Evolutionary conservation across 164 flowering plant genomes (phyloP).

Genomic region (Berberis vulgaris): DNA sequence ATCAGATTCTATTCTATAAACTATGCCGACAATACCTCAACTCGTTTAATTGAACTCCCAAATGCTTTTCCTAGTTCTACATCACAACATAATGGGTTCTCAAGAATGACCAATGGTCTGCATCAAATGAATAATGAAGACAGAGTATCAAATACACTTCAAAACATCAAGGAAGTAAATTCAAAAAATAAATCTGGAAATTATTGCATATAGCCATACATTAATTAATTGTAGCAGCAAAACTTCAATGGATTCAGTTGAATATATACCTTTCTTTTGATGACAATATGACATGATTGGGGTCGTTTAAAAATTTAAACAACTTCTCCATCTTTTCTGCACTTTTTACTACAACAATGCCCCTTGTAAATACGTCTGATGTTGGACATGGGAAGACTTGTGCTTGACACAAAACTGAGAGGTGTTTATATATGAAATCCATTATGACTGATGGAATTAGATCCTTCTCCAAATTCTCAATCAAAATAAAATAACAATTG

Average conservation of each 20-base stretch:
- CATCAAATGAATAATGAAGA: no score
- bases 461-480: slow-evolving; percentile 46
- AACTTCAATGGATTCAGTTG: slow-evolving; percentile 9
- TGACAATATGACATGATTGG: slow-evolving; percentile 37
- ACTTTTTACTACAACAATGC: slow-evolving; percentile 22
- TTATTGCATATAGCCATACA: no score
- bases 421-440: slow-evolving; percentile 29
- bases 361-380: slow-evolving; percentile 29
- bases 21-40: no score
- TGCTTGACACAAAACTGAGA: slow-evolving; percentile 24
- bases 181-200: no score
- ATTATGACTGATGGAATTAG: slow-evolving; percentile 23
- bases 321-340: slow-evolving; percentile 26
- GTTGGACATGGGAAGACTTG: slow-evolving; percentile 32
- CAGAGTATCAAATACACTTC: no score
- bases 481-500: slow-evolving; percentile 15
- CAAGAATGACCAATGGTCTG: no score
- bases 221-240: slow-evolving; percentile 6
- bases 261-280: slow-evolving; percentile 42
- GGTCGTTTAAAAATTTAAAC: slow-evolving; percentile 24
- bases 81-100: no score
- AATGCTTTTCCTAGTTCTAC: no score
- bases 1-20: no score
- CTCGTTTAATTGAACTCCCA: no score
- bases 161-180: no score